phyloP scores from a whole-genome alignment of 2,329 filamentous ascomycete genomes.

The Calcarisporium arbuscula region DNA sequence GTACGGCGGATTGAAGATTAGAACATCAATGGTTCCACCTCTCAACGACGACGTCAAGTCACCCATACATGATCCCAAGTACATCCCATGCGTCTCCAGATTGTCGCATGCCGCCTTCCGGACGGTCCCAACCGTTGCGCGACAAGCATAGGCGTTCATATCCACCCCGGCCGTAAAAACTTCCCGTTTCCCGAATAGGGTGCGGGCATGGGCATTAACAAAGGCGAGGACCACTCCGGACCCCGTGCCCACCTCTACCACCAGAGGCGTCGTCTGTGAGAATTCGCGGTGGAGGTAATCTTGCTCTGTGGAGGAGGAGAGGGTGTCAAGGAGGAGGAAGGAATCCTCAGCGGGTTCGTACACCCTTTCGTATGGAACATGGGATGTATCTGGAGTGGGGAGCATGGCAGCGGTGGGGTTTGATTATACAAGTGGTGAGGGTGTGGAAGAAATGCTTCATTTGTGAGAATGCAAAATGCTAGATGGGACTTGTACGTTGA shows the following conservation, averaged over 20 bases:
- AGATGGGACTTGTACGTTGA: too few relatives aligned
- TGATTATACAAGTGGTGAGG: constrained; percentile 4
- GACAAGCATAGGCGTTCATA: constrained; percentile 78
- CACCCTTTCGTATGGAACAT: constrained; percentile 80
- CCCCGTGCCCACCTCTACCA: constrained; percentile 83
- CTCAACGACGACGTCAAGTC: constrained; percentile 63
- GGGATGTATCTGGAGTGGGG: constrained; percentile 86
- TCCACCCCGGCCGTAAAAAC: constrained; percentile 74
- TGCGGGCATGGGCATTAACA: constrained; percentile 63
- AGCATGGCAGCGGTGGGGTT: constrained; percentile 54
- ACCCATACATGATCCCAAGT: constrained; percentile 60
- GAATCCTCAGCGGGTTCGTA: constrained; percentile 97
- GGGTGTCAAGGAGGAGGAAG: constrained; percentile 85
- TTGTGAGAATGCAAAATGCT: too few relatives aligned
- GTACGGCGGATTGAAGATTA: constrained; percentile 96
- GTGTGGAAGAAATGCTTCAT: too few relatives aligned
- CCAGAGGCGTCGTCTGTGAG: constrained; percentile 41
- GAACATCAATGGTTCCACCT: constrained; percentile 60
- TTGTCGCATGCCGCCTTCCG: constrained; percentile 32
- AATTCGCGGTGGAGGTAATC: constrained; percentile 64
- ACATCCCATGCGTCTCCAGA: constrained; percentile 36
- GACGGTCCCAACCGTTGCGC: constrained; percentile 67
- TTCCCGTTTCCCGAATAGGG: constrained; percentile 65
- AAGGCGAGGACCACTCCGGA: constrained; percentile 95
- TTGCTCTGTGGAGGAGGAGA: constrained; percentile 65